Base-by-base conservation (phyloP, 2,329 filamentous ascomycete genomes). In the Coleophoma cylindrospora region DNA sequence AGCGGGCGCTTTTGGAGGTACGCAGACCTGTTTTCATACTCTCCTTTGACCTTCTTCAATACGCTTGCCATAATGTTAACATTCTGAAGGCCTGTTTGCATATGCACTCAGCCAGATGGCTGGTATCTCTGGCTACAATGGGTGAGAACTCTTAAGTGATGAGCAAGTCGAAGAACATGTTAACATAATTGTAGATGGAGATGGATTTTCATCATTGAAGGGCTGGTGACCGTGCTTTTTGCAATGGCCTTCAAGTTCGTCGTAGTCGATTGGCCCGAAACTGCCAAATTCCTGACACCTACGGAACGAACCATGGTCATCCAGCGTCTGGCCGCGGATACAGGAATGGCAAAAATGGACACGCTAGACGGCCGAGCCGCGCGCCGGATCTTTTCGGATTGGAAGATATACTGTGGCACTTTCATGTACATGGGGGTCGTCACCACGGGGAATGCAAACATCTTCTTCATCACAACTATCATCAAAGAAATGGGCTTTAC, bases 361-460 rank as follows among this genome's bases (percentile, higher is more conserved):
- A 57, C 52, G 32, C 52, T 64, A n/a, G 54, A 65, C 59, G 65
- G 63, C 52, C 62, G 60, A 33, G 66, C 60, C 51, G 61, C 73
- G 21, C 67, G 66, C 40, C 62, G 63, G 34, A 71, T 71, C 2
- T 70, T 76, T 45, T 50, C 65, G 13, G 73, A 76, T 52, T 75
- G 72, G 72, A 73, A 76, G 54, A 68, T 75, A 19, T 76, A 51
- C n/a, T 38, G 52, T 15, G 46, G 51, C 27, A 36, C 49, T 3
- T n/a, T 55, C 47, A 80, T 86, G 43, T 86, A 84, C 60, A 84
- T 82, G 73, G 79, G 83, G 12, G 81, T 84, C 47, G 69, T 73
- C 14, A 73, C 66, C 48, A 71, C 71, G 12, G 62, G 68, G 15
- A 72, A 72, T 55, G 64, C 68, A 17, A 62, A 62, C 12, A 61